Conservation (phyloP, 78 protist species). For the Dictyostelium brefeldianum region DNA sequence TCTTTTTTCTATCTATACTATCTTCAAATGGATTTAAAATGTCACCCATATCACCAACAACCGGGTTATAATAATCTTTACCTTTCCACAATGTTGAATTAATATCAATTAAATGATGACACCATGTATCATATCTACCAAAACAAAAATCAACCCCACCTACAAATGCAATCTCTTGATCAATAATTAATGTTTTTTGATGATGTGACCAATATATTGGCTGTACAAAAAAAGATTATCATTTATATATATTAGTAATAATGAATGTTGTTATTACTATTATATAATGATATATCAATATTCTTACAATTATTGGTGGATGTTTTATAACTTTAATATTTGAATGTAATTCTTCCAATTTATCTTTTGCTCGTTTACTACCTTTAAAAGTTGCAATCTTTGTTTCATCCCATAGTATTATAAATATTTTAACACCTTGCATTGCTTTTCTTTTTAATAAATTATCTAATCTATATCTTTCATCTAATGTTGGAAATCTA, state of each 20-base stretch:
- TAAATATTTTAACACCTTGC: constrained; percentile 86
- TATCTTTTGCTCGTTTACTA: constrained; percentile 69
- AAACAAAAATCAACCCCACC: constrained; percentile 86
- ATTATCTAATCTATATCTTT: constrained; percentile 70
- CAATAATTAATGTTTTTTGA: constrained; percentile 83
- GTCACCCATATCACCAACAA: constrained; percentile 76
- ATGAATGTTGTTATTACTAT: no score
- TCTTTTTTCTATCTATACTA: constrained; percentile 68
- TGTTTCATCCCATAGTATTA: constrained; percentile 87
- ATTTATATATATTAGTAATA: neutral
- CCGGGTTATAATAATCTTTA: constrained; percentile 82
- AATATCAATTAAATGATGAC: constrained; percentile 78
- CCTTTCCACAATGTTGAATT: constrained; percentile 75
- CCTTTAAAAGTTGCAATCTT: constrained; percentile 83
- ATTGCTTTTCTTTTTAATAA: constrained; percentile 69
- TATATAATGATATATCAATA: no score
- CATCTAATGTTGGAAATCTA: constrained; percentile 57
- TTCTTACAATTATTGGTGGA: constrained; percentile 75
- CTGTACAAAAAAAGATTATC: neutral
- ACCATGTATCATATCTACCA: constrained; percentile 85
- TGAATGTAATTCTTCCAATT: constrained; percentile 70
- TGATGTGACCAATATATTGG: constrained; percentile 88
- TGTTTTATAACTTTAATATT: constrained; percentile 83
- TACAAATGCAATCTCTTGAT: constrained; percentile 85
- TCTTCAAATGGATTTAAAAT: constrained; percentile 63